These are phyloP conservation scores for Ustilago crameri DNA, from an alignment of 1,284 basidiomycete genomes.

Conservation along the genomic window DNA sequence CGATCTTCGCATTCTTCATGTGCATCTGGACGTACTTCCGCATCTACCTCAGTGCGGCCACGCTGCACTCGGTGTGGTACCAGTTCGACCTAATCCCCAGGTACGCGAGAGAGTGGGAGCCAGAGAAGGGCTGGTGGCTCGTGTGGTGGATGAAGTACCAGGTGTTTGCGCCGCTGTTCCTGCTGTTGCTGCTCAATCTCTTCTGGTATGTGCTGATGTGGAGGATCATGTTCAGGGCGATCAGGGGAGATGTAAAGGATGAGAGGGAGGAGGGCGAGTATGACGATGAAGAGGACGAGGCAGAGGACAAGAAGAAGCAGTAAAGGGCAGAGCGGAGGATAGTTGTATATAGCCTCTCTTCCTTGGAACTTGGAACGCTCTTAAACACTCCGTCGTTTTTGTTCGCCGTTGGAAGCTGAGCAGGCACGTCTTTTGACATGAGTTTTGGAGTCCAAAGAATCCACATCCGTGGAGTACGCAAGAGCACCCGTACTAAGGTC, in stretches of 20 bases:
- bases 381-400: too few relatives aligned
- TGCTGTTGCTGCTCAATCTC: constrained; percentile 64
- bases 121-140: constrained; percentile 64
- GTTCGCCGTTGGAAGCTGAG: too few relatives aligned
- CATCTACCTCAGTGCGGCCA: constrained; percentile 88
- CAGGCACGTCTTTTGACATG: too few relatives aligned
- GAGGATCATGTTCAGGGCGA: constrained; percentile 58
- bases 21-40: constrained; percentile 79
- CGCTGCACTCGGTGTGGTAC: constrained; percentile 86
- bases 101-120: constrained; percentile 58
- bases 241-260: constrained; percentile 54
- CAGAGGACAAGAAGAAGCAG: constrained; percentile 45
- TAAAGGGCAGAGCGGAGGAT: not conserved
- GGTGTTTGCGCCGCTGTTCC: constrained; percentile 64
- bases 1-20: constrained; percentile 62
- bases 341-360: constrained; percentile 4
- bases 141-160: constrained; percentile 66
- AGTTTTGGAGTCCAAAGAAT: too few relatives aligned
- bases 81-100: constrained; percentile 80
- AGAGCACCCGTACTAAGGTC: too few relatives aligned
- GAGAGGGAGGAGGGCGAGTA: constrained; percentile 64
- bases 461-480: too few relatives aligned
- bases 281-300: constrained; percentile 58
- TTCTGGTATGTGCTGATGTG: constrained; percentile 67
- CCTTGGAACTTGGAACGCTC: too few relatives aligned